Evolutionary conservation across 2,329 filamentous ascomycete genomes (phyloP).

Genomic region (Penicillium palitans): DNA sequence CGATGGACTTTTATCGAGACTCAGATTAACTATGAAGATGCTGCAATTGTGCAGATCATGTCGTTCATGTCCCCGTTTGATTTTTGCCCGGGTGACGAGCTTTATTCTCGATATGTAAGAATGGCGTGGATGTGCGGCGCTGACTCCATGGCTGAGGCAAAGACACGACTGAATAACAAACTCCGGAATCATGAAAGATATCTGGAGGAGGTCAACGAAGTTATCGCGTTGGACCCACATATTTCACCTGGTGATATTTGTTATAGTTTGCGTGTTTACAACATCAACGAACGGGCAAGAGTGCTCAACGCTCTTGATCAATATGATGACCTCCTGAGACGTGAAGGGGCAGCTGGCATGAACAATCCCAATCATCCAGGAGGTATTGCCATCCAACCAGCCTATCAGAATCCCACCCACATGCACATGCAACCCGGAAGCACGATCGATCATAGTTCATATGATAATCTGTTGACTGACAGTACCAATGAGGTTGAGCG

Average conservation of each 20-base stretch:
- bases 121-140: background rate
- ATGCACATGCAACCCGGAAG: no score
- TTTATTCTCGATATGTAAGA: background rate
- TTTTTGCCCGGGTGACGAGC: background rate
- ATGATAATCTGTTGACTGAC: background rate
- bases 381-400: background rate
- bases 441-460: background rate
- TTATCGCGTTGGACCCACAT: background rate
- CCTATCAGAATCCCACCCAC: background rate
- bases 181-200: background rate
- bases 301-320: background rate
- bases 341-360: background rate
- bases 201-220: background rate
- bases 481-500: background rate
- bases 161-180: background rate
- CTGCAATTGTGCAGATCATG: background rate
- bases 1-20: background rate
- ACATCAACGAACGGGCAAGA: background rate
- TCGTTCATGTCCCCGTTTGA: background rate
- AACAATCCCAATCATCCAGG: background rate
- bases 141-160: background rate
- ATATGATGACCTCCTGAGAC: background rate
- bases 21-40: background rate
- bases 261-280: background rate
- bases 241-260: background rate